Evolutionary conservation across 192 early-diverging fungal genomes (phyloP).

Genomic region (Spizellomyces punctatus): DNA sequence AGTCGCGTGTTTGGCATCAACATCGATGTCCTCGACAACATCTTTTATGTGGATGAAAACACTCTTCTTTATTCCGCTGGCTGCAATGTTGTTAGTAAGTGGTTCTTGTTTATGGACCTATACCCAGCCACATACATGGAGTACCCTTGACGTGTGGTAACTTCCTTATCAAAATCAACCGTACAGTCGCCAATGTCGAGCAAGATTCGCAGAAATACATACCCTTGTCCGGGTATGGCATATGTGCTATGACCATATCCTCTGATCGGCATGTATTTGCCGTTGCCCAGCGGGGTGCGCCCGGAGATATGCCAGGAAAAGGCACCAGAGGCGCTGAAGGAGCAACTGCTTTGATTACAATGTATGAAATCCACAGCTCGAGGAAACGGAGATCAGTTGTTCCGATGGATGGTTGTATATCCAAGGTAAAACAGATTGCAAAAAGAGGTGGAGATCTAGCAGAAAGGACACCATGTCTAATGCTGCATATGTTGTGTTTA

Average conservation of each 20-base stretch:
- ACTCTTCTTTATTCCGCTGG: slow-evolving; percentile 55
- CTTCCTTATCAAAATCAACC: too few species aligned
- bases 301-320: background rate
- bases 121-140: slow-evolving; percentile 2
- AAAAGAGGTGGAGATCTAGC: too few species aligned
- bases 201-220: slow-evolving; percentile 51
- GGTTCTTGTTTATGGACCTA: background rate
- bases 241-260: slow-evolving; percentile 46
- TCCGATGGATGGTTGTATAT: slow-evolving; percentile 11
- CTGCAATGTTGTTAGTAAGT: slow-evolving; percentile 49
- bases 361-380: slow-evolving; percentile 49
- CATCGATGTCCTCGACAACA: slow-evolving; percentile 38
- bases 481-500: background rate
- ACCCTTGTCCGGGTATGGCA: slow-evolving; percentile 36
- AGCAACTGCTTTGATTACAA: slow-evolving; percentile 36
- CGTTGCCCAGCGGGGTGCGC: slow-evolving; percentile 40
- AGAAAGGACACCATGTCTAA: too few species aligned
- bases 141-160: too few species aligned
- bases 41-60: slow-evolving; percentile 55
- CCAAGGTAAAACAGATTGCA: slow-evolving; percentile 20
- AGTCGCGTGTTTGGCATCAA: slow-evolving; percentile 54
- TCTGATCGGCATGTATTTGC: slow-evolving; percentile 54
- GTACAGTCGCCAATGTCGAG: slow-evolving; percentile 48
- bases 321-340: background rate
- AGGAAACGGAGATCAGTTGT: slow-evolving; percentile 42